These are phyloP conservation scores for Petunia secreta DNA, from an alignment of 257 asterid species.

Conservation along the genomic window DNA sequence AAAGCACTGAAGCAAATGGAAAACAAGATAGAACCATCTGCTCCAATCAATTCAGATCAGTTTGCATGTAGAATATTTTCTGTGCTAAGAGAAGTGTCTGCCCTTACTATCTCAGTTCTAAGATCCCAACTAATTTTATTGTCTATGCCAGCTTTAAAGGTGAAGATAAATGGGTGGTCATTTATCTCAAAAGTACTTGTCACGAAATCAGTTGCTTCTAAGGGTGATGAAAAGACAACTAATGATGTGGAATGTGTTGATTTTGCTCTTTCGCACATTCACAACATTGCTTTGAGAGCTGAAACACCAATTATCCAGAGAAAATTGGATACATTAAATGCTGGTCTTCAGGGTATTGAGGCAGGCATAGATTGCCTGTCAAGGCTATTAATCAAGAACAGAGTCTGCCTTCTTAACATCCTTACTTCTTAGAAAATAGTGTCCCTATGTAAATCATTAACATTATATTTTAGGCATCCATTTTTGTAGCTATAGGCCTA, in stretches of 20 bases:
- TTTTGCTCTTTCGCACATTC: constrained; percentile 11
- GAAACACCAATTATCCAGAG: background rate
- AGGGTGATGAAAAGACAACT: background rate
- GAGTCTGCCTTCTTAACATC: constrained; percentile 28
- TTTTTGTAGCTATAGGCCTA: background rate
- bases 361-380: constrained; percentile 11
- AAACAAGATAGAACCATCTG: constrained; percentile 20
- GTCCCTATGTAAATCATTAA: constrained; percentile 32
- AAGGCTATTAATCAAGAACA: constrained; percentile 27
- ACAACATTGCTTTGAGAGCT: background rate
- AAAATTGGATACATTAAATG: constrained; percentile 11
- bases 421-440: constrained; percentile 10
- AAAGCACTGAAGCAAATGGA: constrained; percentile 41
- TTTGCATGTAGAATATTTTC: constrained; percentile 2
- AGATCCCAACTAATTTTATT: constrained; percentile 10
- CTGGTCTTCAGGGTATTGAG: constrained; percentile 24
- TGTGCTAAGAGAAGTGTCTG: constrained; percentile 22
- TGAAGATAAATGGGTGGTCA: constrained; percentile 19
- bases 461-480: background rate
- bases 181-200: constrained; percentile 19
- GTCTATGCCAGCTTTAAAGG: background rate
- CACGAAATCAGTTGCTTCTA: background rate
- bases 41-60: background rate
- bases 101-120: constrained; percentile 21
- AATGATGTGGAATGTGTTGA: constrained; percentile 25